phyloP scores from a whole-genome alignment of 2,329 filamentous ascomycete genomes.

The Aspergillus versicolor region DNA sequence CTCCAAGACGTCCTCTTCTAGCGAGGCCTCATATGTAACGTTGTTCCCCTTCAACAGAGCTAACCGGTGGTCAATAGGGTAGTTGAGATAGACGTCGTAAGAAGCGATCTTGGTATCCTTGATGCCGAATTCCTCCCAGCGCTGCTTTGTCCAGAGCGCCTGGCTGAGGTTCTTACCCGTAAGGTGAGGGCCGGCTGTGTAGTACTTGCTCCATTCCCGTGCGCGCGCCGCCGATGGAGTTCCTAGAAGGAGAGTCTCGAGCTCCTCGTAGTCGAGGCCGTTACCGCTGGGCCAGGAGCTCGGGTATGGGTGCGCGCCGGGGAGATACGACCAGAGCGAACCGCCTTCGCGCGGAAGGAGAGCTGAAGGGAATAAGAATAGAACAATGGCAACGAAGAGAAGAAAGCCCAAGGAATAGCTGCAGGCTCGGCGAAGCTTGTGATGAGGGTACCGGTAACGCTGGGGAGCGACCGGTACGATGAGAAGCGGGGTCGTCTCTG shows the following conservation, averaged over 20 bases:
- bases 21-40: conserved; percentile 72
- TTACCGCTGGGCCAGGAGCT: conserved; percentile 43
- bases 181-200: conserved; percentile 72
- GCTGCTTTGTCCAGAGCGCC: conserved; percentile 72
- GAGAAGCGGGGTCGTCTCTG: conserved; percentile 12
- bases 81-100: conserved; percentile 78
- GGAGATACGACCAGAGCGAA: conserved; percentile 40
- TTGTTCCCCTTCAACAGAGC: conserved; percentile 62
- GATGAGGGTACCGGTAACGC: conserved; percentile 10
- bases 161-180: conserved; percentile 77
- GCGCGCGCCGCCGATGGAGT: conserved; percentile 57
- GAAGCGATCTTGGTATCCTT: conserved; percentile 57
- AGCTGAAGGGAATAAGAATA: conserved; percentile 43
- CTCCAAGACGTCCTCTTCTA: conserved; percentile 80
- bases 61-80: conserved; percentile 69
- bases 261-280: conserved; percentile 54
- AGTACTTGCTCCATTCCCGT: conserved; percentile 74
- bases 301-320: conserved; percentile 39
- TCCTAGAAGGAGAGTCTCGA: conserved; percentile 54
- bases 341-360: conserved; percentile 39
- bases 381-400: conserved; percentile 38
- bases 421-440: conserved; percentile 11
- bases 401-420: conserved; percentile 31
- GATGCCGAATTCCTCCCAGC: conserved; percentile 71
- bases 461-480: conserved; percentile 7